A percentile compares a stretch with the other conserved stretches of the same genome.
phyloP scores from a whole-genome alignment of 768 basidiomycete species.

The Termitomyces sp. region DNA sequence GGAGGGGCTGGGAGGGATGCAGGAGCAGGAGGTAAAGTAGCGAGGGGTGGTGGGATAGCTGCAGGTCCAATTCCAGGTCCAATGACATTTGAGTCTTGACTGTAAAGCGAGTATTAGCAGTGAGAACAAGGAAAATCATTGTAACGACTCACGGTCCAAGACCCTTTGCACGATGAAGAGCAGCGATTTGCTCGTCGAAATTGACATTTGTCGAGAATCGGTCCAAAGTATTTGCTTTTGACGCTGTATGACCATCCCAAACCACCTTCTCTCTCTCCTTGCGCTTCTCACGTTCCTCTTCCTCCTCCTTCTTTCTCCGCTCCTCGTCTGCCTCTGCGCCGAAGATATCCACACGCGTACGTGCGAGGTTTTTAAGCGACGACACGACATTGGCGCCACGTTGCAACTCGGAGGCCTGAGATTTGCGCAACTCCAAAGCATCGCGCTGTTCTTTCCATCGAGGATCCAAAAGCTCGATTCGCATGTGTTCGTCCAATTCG shows the following conservation, averaged over 20 bases:
- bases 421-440: constrained; percentile 82
- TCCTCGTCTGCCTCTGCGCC: constrained; percentile 94
- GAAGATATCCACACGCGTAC: constrained; percentile 97
- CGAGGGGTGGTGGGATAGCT: constrained; percentile 64
- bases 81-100: constrained; percentile 75
- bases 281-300: constrained; percentile 74
- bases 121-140: neutral
- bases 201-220: constrained; percentile 93
- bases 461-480: constrained; percentile 96
- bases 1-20: constrained; percentile 74
- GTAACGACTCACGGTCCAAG: constrained; percentile 68
- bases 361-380: constrained; percentile 89
- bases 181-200: constrained; percentile 97
- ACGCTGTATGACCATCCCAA: constrained; percentile 98
- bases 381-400: constrained; percentile 92
- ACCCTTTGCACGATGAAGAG: constrained; percentile 91
- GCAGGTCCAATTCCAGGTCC: constrained; percentile 87
- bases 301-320: constrained; percentile 80
- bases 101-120: constrained; percentile 21
- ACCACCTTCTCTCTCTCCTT: constrained; percentile 93
- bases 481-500: constrained; percentile 96
- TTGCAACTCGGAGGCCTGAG: constrained; percentile 83
- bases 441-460: constrained; percentile 97
- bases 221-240: constrained; percentile 88
- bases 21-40: constrained; percentile 64